Evolutionary conservation across 495 filamentous ascomycete species (phyloP).

Genomic region (Oidiodendron maius): DNA sequence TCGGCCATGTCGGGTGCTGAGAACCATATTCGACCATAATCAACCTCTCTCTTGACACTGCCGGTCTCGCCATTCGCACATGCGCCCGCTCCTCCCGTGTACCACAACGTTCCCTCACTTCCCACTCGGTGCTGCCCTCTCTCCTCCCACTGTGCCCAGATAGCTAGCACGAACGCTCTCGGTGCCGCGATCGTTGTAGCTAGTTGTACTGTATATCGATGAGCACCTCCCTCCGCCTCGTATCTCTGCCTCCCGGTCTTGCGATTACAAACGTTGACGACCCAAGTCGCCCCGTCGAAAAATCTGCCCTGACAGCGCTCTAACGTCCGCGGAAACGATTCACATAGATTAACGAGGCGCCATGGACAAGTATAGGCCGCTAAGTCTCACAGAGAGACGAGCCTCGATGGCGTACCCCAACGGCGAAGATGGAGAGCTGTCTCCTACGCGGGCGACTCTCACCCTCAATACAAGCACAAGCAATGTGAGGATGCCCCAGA

Average conservation of each 20-base stretch:
- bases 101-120: no score
- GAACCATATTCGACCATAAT: not conserved
- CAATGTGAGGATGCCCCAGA: constrained; percentile 12
- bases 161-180: no score
- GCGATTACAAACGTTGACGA: no score
- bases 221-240: not conserved
- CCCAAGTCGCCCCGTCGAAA: no score
- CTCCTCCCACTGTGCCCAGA: no score
- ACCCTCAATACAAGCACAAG: constrained; percentile 21
- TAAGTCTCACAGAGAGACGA: constrained; percentile 23
- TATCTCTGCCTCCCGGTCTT: not conserved
- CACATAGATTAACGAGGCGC: no score
- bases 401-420: constrained; percentile 21
- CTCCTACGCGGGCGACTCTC: constrained; percentile 19
- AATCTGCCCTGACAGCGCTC: not conserved
- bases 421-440: constrained; percentile 19
- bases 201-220: not conserved
- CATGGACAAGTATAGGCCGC: constrained; percentile 22
- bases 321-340: no score
- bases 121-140: no score
- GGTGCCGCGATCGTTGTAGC: not conserved
- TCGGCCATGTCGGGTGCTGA: not conserved
- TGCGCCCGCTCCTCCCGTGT: not conserved
- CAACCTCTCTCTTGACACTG: not conserved
- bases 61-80: no score